These are phyloP conservation scores for Aspergillus thermomutatus DNA, from an alignment of 2,329 filamentous ascomycete genomes.

Conservation along the genomic window DNA sequence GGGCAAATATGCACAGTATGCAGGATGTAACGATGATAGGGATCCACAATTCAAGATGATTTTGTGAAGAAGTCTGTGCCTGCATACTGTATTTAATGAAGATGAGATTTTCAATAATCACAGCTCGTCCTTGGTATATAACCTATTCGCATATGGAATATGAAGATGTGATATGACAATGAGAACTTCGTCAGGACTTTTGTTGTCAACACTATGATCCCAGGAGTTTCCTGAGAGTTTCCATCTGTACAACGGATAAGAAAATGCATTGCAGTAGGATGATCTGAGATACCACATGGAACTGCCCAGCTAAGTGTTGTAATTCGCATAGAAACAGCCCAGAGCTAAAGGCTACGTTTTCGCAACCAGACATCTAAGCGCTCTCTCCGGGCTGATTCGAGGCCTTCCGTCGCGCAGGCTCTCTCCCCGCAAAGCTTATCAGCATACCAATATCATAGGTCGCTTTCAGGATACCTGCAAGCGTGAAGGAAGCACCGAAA, in stretches of 20 bases:
- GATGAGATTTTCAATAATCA: not conserved
- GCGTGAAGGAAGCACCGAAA: slow-evolving; percentile 62
- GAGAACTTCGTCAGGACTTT: not conserved
- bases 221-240: not conserved
- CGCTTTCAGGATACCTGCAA: slow-evolving; percentile 62
- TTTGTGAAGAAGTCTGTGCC: slow-evolving; percentile 37
- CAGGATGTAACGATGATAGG: slow-evolving; percentile 59
- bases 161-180: not conserved
- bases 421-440: slow-evolving; percentile 44
- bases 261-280: not conserved
- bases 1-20: slow-evolving; percentile 58
- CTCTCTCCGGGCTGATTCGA: not conserved
- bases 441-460: slow-evolving; percentile 59
- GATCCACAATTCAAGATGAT: slow-evolving; percentile 62
- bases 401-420: slow-evolving; percentile 8
- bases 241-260: not conserved
- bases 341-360: not conserved
- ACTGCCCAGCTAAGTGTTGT: not conserved
- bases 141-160: not conserved
- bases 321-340: not conserved
- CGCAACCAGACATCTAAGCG: not conserved
- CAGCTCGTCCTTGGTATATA: not conserved
- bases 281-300: not conserved
- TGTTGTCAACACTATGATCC: not conserved
- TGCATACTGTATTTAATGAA: not conserved